Percentiles rank a stretch among this genome's conserved stretches.
Evolutionary conservation across 2,329 filamentous ascomycete genomes (phyloP).

Genomic region (Verticillium isaacii): DNA sequence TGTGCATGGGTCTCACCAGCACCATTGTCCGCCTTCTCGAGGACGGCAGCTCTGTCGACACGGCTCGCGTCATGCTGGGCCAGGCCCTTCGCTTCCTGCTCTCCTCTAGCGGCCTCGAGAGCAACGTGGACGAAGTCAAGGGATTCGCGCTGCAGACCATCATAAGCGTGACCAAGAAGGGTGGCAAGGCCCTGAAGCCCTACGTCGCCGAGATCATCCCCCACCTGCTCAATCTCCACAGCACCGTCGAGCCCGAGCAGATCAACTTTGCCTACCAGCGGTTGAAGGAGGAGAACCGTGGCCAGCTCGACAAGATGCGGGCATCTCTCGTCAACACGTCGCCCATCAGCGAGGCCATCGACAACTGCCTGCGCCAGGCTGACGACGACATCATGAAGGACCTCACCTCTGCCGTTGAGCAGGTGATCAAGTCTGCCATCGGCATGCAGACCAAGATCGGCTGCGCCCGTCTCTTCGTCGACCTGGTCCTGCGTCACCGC

Average conservation of each 20-base stretch:
- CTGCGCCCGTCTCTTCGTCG: conserved; percentile 78
- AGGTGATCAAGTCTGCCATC: conserved; percentile 77
- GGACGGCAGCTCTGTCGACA: conserved; percentile 65
- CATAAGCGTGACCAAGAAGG: conserved; percentile 84
- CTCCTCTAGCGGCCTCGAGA: conserved; percentile 85
- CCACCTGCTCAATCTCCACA: conserved; percentile 75
- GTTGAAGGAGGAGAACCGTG: conserved; percentile 78
- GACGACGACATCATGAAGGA: conserved; percentile 74
- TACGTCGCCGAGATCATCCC: conserved; percentile 81
- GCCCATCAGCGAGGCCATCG: conserved; percentile 88
- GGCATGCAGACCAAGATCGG: conserved; percentile 93
- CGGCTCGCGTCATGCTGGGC: conserved; percentile 73
- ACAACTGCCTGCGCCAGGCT: conserved; percentile 79
- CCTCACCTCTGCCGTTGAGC: conserved; percentile 67
- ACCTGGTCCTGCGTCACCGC: conserved; percentile 75
- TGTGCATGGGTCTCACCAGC: conserved; percentile 81
- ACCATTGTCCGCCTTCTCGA: conserved; percentile 82
- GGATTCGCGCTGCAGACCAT: conserved; percentile 78
- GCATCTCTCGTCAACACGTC: conserved; percentile 78
- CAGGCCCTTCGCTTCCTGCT: conserved; percentile 87
- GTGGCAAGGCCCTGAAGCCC: conserved; percentile 68
- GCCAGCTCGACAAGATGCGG: conserved; percentile 84
- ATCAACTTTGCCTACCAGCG: conserved; percentile 93
- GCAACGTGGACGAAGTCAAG: conserved; percentile 81
- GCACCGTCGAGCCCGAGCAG: conserved; percentile 80